Evolutionary conservation across 768 basidiomycete species (phyloP).

Genomic region (Symmetrospora coprosmae): DNA sequence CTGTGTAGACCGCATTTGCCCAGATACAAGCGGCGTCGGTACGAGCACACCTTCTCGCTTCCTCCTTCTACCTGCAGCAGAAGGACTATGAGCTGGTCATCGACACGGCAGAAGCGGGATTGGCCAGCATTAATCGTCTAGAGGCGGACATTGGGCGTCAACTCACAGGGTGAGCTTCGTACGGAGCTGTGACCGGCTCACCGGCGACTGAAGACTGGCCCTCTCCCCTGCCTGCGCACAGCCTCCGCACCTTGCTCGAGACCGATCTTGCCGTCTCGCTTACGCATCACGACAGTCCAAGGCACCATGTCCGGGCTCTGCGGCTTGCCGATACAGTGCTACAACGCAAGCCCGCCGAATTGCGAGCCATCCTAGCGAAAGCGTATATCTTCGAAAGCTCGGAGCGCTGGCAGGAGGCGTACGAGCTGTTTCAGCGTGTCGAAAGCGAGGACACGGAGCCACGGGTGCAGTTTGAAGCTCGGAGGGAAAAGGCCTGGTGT

Average conservation of each 20-base stretch:
- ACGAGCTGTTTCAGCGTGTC: constrained; percentile 50
- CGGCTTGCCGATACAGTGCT: constrained; percentile 61
- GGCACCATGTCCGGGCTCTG: constrained; percentile 68
- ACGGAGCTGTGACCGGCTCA: not conserved
- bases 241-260: constrained; percentile 55
- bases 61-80: constrained; percentile 52
- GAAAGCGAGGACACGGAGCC: constrained; percentile 33
- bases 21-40: not conserved
- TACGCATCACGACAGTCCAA: constrained; percentile 74
- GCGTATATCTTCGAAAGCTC: constrained; percentile 58
- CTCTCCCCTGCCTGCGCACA: constrained; percentile 34
- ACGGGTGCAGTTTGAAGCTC: constrained; percentile 45
- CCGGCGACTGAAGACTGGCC: not conserved
- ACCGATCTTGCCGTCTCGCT: constrained; percentile 58
- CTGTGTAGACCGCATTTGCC: not conserved
- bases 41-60: constrained; percentile 53
- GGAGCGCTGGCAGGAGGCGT: constrained; percentile 56
- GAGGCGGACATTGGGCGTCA: constrained; percentile 50
- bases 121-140: constrained; percentile 46
- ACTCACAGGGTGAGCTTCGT: constrained; percentile 43
- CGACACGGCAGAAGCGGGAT: constrained; percentile 55
- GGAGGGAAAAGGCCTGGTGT: constrained; percentile 80
- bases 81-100: constrained; percentile 61
- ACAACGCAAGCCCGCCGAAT: constrained; percentile 48
- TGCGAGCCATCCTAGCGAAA: constrained; percentile 54